A percentile compares a stretch with the other conserved stretches of the same genome.
Conservation (phyloP, 345 rosid genomes). For the Lumnitzera littorea region DNA sequence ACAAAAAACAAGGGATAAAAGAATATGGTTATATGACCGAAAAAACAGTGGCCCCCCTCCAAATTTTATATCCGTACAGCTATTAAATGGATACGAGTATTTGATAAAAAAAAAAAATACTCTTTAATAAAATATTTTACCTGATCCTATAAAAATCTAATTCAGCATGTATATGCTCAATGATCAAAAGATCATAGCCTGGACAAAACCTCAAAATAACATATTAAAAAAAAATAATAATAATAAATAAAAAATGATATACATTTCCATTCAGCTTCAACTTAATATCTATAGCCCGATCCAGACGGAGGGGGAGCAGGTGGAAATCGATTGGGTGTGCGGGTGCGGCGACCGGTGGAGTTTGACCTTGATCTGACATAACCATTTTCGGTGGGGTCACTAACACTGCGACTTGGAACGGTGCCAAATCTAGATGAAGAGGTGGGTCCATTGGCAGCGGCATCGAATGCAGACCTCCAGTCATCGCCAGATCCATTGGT, state of each 20-base stretch:
- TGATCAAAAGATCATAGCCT: no score
- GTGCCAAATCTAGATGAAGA: conserved; percentile 38
- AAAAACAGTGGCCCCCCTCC: background rate
- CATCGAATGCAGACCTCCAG: conserved; percentile 95
- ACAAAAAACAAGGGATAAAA: no score
- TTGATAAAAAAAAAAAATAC: background rate
- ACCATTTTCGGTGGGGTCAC: conserved; percentile 27
- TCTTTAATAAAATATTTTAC: conserved; percentile 1
- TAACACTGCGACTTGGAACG: conserved; percentile 15
- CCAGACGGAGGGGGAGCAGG: conserved; percentile 40
- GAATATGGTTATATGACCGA: no score
- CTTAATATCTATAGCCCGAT: conserved; percentile 8
- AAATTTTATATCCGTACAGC: background rate
- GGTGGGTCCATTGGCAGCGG: conserved; percentile 62
- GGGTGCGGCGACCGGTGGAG: conserved; percentile 19
- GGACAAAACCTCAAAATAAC: no score
- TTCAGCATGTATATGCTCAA: conserved; percentile 4
- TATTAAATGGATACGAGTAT: background rate
- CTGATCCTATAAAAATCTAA: background rate
- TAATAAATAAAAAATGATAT: no score
- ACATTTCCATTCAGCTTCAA: background rate
- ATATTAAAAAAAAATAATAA: no score
- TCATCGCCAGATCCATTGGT: conserved; percentile 67
- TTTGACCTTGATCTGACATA: conserved; percentile 21
- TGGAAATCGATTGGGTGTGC: conserved; percentile 41